Evolutionary conservation across 306 rosid genomes (phyloP).

Genomic region (Ormosia semicastrata): DNA sequence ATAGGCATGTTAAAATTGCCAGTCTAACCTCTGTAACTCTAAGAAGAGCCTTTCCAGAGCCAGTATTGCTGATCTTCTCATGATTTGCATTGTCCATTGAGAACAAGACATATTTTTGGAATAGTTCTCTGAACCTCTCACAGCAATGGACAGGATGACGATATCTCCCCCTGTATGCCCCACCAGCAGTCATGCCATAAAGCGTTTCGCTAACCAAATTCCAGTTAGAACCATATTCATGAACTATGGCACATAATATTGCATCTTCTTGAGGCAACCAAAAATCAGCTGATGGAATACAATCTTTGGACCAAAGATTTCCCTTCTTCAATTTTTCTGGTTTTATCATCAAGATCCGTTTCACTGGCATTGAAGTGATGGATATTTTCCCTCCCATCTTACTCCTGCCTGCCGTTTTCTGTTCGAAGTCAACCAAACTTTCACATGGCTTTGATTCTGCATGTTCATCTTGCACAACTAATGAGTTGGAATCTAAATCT

Average conservation of each 20-base stretch:
- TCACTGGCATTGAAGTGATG: conserved; percentile 82
- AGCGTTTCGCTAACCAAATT: conserved; percentile 81
- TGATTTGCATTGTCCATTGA: conserved; percentile 60
- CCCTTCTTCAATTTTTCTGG: conserved; percentile 87
- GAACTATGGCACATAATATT: conserved; percentile 84
- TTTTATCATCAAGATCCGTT: conserved; percentile 74
- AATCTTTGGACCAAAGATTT: conserved; percentile 82
- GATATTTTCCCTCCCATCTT: conserved; percentile 93
- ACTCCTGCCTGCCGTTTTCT: conserved; percentile 61
- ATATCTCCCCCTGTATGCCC: conserved; percentile 83
- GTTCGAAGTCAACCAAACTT: conserved; percentile 59
- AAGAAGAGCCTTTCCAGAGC: conserved; percentile 94
- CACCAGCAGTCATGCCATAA: conserved; percentile 85
- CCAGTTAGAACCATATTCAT: conserved; percentile 96
- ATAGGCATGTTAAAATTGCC: conserved; percentile 12
- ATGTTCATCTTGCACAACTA: conserved; percentile 55
- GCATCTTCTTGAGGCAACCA: conserved; percentile 97
- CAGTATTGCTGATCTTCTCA: conserved; percentile 64
- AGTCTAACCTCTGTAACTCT: conserved; percentile 86
- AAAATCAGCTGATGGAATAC: conserved; percentile 82
- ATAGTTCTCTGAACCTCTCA: conserved; percentile 90
- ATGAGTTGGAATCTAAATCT: conserved; percentile 60
- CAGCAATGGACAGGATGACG: conserved; percentile 98
- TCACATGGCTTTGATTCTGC: conserved; percentile 57
- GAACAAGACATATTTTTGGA: conserved; percentile 72